Percentiles rank a stretch among this genome's conserved stretches.
These are phyloP conservation scores for Trichoderma aggressivum DNA, from an alignment of 2,329 filamentous ascomycete genomes.

Conservation along the genomic window DNA sequence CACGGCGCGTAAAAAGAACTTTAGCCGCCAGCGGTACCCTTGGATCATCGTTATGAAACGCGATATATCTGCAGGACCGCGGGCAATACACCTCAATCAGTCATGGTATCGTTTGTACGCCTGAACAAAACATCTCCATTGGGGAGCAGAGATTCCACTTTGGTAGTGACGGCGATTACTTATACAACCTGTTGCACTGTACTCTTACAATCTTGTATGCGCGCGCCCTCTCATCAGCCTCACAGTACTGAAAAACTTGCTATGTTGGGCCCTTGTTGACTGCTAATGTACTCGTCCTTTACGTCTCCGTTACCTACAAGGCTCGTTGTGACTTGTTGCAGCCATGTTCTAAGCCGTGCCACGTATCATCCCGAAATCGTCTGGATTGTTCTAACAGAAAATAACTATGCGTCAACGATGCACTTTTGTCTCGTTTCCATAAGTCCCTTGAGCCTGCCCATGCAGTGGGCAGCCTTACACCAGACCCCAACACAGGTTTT, in stretches of 20 bases:
- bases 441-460: not conserved
- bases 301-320: not conserved
- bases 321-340: not conserved
- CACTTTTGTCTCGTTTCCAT: not conserved
- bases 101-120: not conserved
- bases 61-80: not conserved
- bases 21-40: not conserved
- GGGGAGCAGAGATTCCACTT: not conserved
- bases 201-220: not conserved
- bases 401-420: not conserved
- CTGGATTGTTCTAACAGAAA: no score
- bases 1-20: not conserved
- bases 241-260: not conserved
- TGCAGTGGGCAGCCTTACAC: not conserved
- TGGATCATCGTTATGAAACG: not conserved
- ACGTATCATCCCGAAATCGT: not conserved
- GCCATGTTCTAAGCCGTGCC: not conserved
- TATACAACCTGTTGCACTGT: not conserved
- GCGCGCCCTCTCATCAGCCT: accelerated
- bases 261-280: not conserved
- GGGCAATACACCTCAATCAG: not conserved
- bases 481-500: not conserved
- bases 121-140: not conserved
- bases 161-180: not conserved
- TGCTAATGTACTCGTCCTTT: not conserved